A percentile compares a stretch with the other conserved stretches of the same genome.
These are phyloP conservation scores for Pyrenochaeta sp. DNA, from an alignment of 2,329 filamentous ascomycete species.

Conservation along the genomic window DNA sequence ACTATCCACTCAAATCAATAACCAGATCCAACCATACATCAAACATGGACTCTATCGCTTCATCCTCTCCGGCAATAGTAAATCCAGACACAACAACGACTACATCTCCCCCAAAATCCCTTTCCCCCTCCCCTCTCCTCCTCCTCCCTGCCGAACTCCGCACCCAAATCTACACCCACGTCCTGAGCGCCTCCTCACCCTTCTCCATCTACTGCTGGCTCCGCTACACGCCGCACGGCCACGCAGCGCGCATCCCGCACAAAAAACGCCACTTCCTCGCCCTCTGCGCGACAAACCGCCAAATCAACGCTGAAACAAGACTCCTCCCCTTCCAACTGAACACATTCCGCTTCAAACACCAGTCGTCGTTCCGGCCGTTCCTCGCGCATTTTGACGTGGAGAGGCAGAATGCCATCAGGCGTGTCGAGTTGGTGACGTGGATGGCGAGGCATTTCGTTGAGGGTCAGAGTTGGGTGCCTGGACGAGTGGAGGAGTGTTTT, in stretches of 20 bases:
- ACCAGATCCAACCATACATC: no score
- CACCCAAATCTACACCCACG: neutral
- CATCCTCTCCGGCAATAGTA: no score
- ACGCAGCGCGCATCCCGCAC: neutral
- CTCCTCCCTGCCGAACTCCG: neutral
- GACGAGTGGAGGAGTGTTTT: neutral
- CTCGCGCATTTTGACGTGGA: neutral
- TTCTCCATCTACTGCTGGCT: neutral
- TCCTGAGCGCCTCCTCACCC: neutral
- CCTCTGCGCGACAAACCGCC: conserved; percentile 1
- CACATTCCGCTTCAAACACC: conserved; percentile 4
- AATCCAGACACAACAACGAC: no score
- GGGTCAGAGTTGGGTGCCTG: neutral
- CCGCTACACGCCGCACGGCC: neutral
- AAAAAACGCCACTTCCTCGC: conserved; percentile 1
- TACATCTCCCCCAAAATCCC: neutral
- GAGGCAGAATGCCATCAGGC: neutral
- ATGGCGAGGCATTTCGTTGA: conserved; percentile 4
- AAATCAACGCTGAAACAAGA: conserved; percentile 6
- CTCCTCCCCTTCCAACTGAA: conserved; percentile 7
- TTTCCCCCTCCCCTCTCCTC: neutral
- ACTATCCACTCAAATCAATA: no score
- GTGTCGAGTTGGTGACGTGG: conserved; percentile 1
- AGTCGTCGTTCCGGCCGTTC: neutral
- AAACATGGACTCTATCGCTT: no score